phyloP scores from a whole-genome alignment of 176 grass and related monocot genomes.

The Sorghum bicolor region Sorghum_bicolor_NCBIv3 NC_012878.2:58153001-58153500 shows the following conservation, averaged over 20 bases:
- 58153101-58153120: neutral
- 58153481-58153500: neutral
- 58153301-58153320: neutral
- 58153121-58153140: neutral
- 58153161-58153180: neutral
- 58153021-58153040: constrained; percentile 50
- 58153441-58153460: constrained; percentile 16
- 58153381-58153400: neutral
- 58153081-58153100: constrained; percentile 63
- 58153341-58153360: neutral
- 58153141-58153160: neutral
- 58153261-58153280: neutral
- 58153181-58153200: neutral
- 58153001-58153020: constrained; percentile 26
- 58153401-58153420: too few species aligned
- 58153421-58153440: too few species aligned
- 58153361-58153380: neutral
- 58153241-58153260: neutral
- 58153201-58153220: neutral
- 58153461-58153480: neutral
- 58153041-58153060: constrained; percentile 66
- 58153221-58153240: neutral
- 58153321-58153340: neutral
- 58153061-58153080: constrained; percentile 68
- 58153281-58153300: neutral